Conservation (phyloP, 441 rosid species). For the Kokia cookei region DNA sequence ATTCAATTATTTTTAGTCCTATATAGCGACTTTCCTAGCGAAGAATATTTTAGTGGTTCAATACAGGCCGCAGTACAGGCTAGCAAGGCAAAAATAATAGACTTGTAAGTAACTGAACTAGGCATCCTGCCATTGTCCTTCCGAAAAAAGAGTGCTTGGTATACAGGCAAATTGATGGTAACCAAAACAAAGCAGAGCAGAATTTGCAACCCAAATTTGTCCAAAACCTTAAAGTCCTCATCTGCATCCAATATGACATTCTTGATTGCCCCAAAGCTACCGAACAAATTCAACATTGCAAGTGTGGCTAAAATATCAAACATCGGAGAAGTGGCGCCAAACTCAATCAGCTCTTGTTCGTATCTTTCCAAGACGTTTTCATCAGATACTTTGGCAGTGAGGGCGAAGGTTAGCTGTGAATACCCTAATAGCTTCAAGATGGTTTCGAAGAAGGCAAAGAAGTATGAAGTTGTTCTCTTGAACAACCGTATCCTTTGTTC, state of each 20-base stretch:
- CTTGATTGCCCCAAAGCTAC: slow-evolving; percentile 10
- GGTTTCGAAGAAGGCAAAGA: too few species aligned
- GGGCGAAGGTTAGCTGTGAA: not conserved
- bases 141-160: slow-evolving; percentile 22
- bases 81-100: slow-evolving; percentile 7
- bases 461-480: too few species aligned
- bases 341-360: slow-evolving; percentile 28
- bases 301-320: slow-evolving; percentile 21
- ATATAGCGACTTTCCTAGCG: too few species aligned
- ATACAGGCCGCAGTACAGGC: not conserved
- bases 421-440: not conserved
- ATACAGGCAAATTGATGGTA: not conserved
- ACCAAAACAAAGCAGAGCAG: not conserved
- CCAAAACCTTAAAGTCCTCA: not conserved
- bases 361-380: slow-evolving; percentile 15
- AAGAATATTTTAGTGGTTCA: not conserved
- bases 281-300: slow-evolving; percentile 20
- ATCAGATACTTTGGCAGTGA: slow-evolving; percentile 22
- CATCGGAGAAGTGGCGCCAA: slow-evolving; percentile 27
- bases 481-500: too few species aligned
- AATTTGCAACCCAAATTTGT: slow-evolving; percentile 10
- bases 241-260: not conserved
- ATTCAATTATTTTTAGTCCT: too few species aligned
- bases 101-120: slow-evolving; percentile 11
- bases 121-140: slow-evolving; percentile 26